Percentiles rank a stretch among this genome's conserved stretches.
phyloP scores from a whole-genome alignment of 257 asterid genomes.

The Coffea eugenioides region DNA sequence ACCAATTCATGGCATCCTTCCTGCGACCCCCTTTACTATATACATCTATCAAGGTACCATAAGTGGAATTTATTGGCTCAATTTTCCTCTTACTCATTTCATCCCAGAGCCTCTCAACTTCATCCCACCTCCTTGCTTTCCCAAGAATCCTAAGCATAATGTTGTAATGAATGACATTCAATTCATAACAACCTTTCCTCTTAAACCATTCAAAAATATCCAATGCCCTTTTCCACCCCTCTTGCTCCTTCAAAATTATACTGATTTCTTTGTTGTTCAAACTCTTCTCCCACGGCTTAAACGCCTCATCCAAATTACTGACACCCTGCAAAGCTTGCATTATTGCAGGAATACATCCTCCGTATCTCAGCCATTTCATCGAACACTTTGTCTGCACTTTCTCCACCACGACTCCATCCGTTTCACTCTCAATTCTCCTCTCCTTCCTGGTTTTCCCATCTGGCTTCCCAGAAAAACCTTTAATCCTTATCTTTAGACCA shows the following conservation, averaged over 20 bases:
- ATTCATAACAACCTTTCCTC: constrained; percentile 64
- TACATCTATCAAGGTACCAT: constrained; percentile 91
- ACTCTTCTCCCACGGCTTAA: constrained; percentile 71
- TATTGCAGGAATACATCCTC: constrained; percentile 77
- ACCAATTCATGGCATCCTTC: constrained; percentile 66
- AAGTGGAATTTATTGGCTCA: constrained; percentile 74
- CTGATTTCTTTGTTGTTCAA: constrained; percentile 80
- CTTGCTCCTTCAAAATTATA: constrained; percentile 87
- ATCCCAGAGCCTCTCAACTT: constrained; percentile 58
- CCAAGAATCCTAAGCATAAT: constrained; percentile 82
- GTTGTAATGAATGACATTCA: constrained; percentile 88
- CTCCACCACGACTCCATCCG: constrained; percentile 13
- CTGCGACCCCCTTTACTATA: constrained; percentile 65
- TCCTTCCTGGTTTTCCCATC: constrained; percentile 15
- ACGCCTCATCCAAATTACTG: constrained; percentile 67
- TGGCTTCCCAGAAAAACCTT: constrained; percentile 21
- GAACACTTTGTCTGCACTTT: constrained; percentile 56
- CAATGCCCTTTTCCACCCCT: constrained; percentile 77
- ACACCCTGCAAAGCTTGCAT: constrained; percentile 57
- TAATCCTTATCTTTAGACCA: constrained; percentile 17
- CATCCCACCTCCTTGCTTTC: constrained; percentile 58
- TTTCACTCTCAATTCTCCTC: constrained; percentile 6
- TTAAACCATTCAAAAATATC: constrained; percentile 89
- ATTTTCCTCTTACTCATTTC: constrained; percentile 64
- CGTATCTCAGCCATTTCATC: constrained; percentile 81